Conservation (phyloP, 139 green algal genomes). For the Tetradesmus lagerheimii region DNA sequence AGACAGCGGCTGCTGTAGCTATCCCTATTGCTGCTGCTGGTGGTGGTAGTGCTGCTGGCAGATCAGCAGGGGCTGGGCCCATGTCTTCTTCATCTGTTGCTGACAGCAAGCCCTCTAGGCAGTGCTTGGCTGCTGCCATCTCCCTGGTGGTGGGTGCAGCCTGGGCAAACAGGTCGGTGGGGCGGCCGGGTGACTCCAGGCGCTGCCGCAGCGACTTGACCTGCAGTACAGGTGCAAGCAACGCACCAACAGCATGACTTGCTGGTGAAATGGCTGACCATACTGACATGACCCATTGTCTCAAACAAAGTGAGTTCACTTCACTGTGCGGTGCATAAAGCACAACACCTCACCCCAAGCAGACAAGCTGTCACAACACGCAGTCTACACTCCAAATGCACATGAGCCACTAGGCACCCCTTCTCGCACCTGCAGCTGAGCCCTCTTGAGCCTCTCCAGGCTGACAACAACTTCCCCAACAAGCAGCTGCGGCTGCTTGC, state of each 20-base stretch:
- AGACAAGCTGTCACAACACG: too few relatives aligned
- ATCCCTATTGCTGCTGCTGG: not conserved
- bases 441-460: conserved; percentile 15
- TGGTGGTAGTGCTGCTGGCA: conserved; percentile 10
- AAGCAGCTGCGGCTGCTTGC: conserved; percentile 20
- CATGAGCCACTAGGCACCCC: too few relatives aligned
- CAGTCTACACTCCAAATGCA: too few relatives aligned
- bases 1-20: not conserved
- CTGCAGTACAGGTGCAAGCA: not conserved
- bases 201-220: not conserved
- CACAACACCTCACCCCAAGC: too few relatives aligned
- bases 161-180: conserved; percentile 20
- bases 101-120: conserved; percentile 11
- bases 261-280: not conserved
- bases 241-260: not conserved
- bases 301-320: too few relatives aligned
- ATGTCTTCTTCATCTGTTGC: conserved; percentile 21
- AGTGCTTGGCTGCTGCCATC: conserved; percentile 35
- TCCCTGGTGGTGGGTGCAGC: not conserved
- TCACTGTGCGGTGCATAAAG: too few relatives aligned
- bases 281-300: too few relatives aligned
- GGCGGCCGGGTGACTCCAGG: not conserved
- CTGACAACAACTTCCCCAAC: conserved; percentile 8
- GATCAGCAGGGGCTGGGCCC: conserved; percentile 9
- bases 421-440: conserved; percentile 14